These are phyloP conservation scores for Aspergillus piperis DNA, from an alignment of 2,329 filamentous ascomycete genomes.

Conservation along the genomic window DNA sequence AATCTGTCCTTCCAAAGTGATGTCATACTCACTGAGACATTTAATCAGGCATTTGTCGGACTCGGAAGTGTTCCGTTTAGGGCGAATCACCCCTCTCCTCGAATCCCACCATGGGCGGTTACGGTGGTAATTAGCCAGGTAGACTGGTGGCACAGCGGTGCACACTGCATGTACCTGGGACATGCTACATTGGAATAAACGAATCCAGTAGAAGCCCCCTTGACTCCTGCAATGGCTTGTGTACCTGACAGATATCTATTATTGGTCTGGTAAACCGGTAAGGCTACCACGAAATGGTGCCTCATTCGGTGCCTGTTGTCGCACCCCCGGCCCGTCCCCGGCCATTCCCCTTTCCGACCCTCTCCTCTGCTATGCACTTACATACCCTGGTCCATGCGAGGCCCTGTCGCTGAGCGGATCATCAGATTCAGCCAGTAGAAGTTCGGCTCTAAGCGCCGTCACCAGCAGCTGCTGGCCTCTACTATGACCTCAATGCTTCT, in stretches of 20 bases:
- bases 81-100: not conserved
- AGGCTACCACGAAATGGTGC: slow-evolving; percentile 14
- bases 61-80: not conserved
- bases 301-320: slow-evolving; percentile 8
- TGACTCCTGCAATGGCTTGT: slow-evolving; percentile 15
- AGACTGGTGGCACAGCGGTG: not conserved
- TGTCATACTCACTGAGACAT: not conserved
- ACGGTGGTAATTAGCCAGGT: not conserved
- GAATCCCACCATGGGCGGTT: not conserved
- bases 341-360: not conserved
- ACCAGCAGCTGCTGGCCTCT: not conserved
- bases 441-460: not conserved
- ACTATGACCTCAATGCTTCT: not conserved
- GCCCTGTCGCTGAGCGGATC: slow-evolving; percentile 7
- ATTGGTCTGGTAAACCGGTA: slow-evolving; percentile 17
- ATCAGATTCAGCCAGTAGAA: not conserved
- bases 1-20: not conserved
- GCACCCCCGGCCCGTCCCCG: slow-evolving; percentile 2
- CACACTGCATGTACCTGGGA: slow-evolving; percentile 2
- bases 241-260: slow-evolving; percentile 26
- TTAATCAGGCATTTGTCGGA: not conserved
- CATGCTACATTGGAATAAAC: slow-evolving; percentile 6
- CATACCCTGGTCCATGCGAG: slow-evolving; percentile 6
- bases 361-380: not conserved
- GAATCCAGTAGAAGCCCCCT: slow-evolving; percentile 11